Conservation (phyloP, 129 eudicot species). For the Tagetes patula region DNA sequence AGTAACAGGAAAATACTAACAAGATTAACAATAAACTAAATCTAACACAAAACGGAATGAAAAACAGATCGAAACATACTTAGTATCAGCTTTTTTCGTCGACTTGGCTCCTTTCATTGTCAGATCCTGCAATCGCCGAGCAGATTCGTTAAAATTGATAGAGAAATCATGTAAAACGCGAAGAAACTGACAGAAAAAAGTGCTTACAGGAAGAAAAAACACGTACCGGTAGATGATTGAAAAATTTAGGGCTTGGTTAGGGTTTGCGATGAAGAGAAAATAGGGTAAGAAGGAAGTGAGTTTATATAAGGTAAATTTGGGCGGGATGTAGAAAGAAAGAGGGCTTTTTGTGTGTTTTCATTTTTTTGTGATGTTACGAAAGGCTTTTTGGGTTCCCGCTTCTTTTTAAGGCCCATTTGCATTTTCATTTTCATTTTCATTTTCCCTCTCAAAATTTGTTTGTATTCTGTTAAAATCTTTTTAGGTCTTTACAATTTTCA, state of each 20-base stretch:
- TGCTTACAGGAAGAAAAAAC: neutral
- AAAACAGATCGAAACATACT: conserved; percentile 20
- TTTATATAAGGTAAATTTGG: conserved; percentile 34
- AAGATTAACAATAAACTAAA: neutral
- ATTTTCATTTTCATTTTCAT: neutral
- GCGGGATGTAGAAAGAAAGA: conserved; percentile 39
- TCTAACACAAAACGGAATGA: neutral
- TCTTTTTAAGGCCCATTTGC: conserved; percentile 32
- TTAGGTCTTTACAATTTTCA: neutral
- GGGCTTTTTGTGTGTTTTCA: conserved; percentile 25
- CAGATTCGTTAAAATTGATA: neutral
- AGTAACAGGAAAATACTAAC: neutral
- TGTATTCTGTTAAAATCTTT: too few relatives aligned
- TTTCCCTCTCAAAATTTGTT: conserved; percentile 27
- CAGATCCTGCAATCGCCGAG: conserved; percentile 19
- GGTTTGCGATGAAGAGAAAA: neutral
- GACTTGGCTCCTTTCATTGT: conserved; percentile 64
- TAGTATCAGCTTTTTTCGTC: conserved; percentile 42
- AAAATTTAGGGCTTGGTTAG: conserved; percentile 38
- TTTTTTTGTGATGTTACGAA: neutral
- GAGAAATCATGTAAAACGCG: neutral
- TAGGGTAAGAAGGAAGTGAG: conserved; percentile 18
- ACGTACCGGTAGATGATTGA: conserved; percentile 2
- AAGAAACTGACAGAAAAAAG: neutral
- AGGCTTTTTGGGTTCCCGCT: conserved; percentile 42